Evolutionary conservation across 208 protist genomes (phyloP), one percentile per base, ranked within the genome.

Genomic region (Leishmania turanica): DNA sequence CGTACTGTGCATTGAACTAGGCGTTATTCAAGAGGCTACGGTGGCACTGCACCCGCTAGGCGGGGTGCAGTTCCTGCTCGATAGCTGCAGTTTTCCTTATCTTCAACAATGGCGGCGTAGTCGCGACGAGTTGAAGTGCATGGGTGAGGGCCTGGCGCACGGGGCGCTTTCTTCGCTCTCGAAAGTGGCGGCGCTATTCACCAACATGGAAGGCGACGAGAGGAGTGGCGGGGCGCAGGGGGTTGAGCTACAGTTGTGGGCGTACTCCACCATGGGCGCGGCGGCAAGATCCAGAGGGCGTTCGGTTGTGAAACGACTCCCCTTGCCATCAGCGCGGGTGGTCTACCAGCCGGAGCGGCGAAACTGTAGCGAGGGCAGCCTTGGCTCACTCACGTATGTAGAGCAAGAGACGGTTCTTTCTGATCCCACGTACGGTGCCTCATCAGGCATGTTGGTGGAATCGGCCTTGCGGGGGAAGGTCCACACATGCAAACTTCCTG

Each of bases 21-120:
- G 88, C 53, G 51, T 87, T 8, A 58, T 87, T 2, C 80, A 84
- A 68, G 79, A 87, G 64, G 58, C 73, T 1, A 77, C 77, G 27
- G 74, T 80, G 13, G 51, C 72, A 21, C 37, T 70, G 53, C 69
- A 81, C 49, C 76, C 84, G 1, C 58, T 83, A 19, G 80, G 69
- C 27, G 68, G 75, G 11, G 77, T 83, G 49, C 53, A 65, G 73
- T 77, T 68, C 37, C 60, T 85, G 42, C 58, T 85, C 0, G 58
- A 58, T 0, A 70, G 70, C 45, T 81, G 75, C 65, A 53, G 24
- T 1, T 87, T 87, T 42, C 74, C 84, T 11, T 80, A 78, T 69
- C 69, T 87, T 37, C 76, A 83, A 21, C 66, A 87, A 72, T 83
- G 74, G 78, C 27, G 42, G 37, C 76, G 77, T 62, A 87, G 75